phyloP scores from a whole-genome alignment of 2,329 filamentous ascomycete genomes.

The Pezizomycotina sp. region DNA sequence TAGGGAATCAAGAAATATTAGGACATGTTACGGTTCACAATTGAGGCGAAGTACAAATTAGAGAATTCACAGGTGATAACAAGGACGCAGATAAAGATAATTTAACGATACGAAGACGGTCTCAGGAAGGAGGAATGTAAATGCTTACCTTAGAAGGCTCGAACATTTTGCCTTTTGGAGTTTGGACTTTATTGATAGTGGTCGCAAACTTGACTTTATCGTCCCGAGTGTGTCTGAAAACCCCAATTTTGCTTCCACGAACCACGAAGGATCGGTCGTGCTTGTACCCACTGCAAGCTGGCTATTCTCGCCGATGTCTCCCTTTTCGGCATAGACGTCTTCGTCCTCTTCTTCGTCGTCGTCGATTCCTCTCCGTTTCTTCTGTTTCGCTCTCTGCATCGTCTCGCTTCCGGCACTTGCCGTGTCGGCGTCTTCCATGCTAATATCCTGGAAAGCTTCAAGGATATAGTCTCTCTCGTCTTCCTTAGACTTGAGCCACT shows the following conservation, averaged over 20 bases:
- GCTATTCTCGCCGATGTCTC: conserved; percentile 52
- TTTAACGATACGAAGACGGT: not conserved
- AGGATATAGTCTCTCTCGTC: conserved; percentile 86
- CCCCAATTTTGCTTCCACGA: conserved; percentile 91
- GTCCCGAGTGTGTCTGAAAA: conserved; percentile 90
- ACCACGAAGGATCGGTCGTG: conserved; percentile 95
- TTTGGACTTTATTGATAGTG: conserved; percentile 90
- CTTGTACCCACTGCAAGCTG: conserved; percentile 89
- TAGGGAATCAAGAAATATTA: no score
- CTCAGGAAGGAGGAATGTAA: not conserved
- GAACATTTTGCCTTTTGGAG: conserved; percentile 71
- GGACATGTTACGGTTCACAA: no score
- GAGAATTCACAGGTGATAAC: no score
- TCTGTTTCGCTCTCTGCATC: conserved; percentile 33
- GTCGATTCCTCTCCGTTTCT: conserved; percentile 32
- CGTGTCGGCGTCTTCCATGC: conserved; percentile 62
- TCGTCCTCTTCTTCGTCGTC: conserved; percentile 38
- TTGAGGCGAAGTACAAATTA: no score
- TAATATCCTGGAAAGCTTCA: conserved; percentile 86
- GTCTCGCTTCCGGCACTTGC: not conserved
- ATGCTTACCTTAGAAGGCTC: conserved; percentile 57
- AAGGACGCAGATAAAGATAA: not conserved
- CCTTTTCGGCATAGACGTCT: conserved; percentile 43
- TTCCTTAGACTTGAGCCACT: conserved; percentile 87
- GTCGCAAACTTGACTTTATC: conserved; percentile 92